These are phyloP conservation scores for Eucalyptus cloeziana DNA, from an alignment of 345 rosid genomes.

Conservation along the genomic window DNA sequence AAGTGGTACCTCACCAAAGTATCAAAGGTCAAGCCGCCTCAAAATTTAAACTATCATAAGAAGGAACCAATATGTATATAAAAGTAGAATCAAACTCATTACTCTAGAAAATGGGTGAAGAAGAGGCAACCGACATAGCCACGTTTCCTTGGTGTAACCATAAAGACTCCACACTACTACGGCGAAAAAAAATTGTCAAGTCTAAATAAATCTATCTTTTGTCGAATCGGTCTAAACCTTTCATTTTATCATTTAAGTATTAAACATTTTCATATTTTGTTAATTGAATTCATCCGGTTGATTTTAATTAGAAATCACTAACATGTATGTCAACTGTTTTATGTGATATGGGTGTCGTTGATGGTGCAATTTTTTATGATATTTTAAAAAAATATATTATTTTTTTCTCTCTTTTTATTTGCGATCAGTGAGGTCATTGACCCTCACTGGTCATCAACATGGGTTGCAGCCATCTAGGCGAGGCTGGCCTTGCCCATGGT, in stretches of 20 bases:
- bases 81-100: background rate
- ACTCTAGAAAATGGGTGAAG: background rate
- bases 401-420: too few relatives aligned
- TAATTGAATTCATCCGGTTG: background rate
- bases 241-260: too few relatives aligned
- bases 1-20: background rate
- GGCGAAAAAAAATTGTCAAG: too few relatives aligned
- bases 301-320: too few relatives aligned
- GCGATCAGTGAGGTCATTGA: too few relatives aligned
- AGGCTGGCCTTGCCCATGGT: too few relatives aligned
- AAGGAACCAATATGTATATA: background rate
- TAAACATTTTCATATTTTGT: background rate
- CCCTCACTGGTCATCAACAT: rapidly evolving
- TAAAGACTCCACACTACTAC: background rate
- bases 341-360: too few relatives aligned
- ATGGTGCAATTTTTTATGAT: background rate
- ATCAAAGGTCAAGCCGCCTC: background rate
- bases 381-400: too few relatives aligned
- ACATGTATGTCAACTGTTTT: too few relatives aligned
- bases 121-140: background rate
- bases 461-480: too few relatives aligned
- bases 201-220: too few relatives aligned
- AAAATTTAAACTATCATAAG: background rate
- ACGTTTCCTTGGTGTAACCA: background rate
- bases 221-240: rapidly evolving